phyloP scores from a whole-genome alignment of 495 filamentous ascomycete species.

The Cladorrhinum samala region DNA sequence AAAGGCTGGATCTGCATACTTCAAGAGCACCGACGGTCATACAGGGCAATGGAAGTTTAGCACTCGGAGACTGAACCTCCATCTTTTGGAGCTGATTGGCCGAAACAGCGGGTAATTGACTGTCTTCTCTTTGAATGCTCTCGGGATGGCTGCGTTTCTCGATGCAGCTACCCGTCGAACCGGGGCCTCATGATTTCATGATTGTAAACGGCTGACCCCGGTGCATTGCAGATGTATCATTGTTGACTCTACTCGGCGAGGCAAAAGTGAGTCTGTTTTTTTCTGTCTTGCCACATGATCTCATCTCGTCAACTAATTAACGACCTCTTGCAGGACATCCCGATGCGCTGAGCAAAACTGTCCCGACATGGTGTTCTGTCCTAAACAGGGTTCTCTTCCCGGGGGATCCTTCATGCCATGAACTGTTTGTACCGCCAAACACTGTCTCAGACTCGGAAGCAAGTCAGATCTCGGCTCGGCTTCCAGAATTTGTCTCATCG shows the following conservation, averaged over 20 bases:
- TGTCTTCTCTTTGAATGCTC: no score
- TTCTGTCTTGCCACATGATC: no score
- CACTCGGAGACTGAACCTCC: slow-evolving; percentile 73
- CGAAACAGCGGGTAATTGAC: slow-evolving; percentile 63
- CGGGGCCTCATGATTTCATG: neutral
- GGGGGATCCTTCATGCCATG: slow-evolving; percentile 37
- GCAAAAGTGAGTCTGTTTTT: slow-evolving; percentile 58
- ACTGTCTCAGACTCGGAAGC: slow-evolving; percentile 68
- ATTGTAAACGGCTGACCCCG: no score
- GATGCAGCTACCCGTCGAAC: neutral
- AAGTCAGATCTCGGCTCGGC: slow-evolving; percentile 63
- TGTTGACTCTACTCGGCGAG: slow-evolving; percentile 88
- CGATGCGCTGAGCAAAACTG: slow-evolving; percentile 85
- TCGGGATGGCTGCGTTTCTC: neutral
- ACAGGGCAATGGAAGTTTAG: slow-evolving; percentile 84
- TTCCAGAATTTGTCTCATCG: slow-evolving; percentile 60
- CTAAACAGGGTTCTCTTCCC: slow-evolving; percentile 78
- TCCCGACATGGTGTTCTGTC: slow-evolving; percentile 88
- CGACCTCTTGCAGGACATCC: slow-evolving; percentile 23
- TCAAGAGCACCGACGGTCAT: slow-evolving; percentile 97
- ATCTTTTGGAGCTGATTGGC: slow-evolving; percentile 60
- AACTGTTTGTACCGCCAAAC: slow-evolving; percentile 58
- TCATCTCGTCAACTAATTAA: neutral
- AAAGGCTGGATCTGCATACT: slow-evolving; percentile 75
- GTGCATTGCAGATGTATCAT: slow-evolving; percentile 75